These are phyloP conservation scores for Beauveria bassiana DNA, from an alignment of 2,329 filamentous ascomycete species.

Conservation along the genomic window DNA sequence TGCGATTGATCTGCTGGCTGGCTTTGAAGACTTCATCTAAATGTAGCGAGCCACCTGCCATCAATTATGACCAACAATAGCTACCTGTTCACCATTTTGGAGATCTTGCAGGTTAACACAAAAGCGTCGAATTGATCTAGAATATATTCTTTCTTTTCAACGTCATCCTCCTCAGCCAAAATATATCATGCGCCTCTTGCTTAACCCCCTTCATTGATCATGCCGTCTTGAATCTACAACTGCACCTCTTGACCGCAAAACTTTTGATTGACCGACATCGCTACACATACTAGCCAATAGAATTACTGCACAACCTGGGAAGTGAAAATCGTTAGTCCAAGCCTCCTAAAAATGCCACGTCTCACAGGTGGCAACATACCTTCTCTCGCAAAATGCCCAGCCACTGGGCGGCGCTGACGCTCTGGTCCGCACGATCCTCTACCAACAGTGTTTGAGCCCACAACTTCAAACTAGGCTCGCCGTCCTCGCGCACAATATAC, in stretches of 20 bases:
- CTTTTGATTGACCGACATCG: constrained; percentile 1
- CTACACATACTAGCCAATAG: neutral
- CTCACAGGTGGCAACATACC: constrained; percentile 43
- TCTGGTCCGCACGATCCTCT: constrained; percentile 90
- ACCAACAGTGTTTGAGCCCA: constrained; percentile 96
- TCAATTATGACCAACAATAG: neutral
- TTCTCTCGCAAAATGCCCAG: constrained; percentile 89
- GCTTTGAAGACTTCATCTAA: neutral
- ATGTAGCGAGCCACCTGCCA: neutral
- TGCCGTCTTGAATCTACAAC: constrained; percentile 4
- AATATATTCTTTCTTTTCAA: neutral
- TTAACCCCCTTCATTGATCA: constrained; percentile 1
- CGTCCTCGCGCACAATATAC: constrained; percentile 90
- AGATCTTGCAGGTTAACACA: neutral
- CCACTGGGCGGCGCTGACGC: constrained; percentile 88
- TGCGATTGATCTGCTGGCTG: neutral
- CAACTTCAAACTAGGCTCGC: constrained; percentile 86
- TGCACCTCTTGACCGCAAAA: neutral
- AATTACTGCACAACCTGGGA: constrained; percentile 28
- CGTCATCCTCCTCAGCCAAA: constrained; percentile 3
- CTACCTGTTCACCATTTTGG: no score
- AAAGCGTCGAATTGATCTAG: constrained; percentile 5
- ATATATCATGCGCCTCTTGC: constrained; percentile 1
- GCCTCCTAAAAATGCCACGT: no score
- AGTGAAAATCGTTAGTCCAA: neutral